phyloP scores from a whole-genome alignment of 2,329 filamentous ascomycete genomes.

The Xylogone sp. region DNA sequence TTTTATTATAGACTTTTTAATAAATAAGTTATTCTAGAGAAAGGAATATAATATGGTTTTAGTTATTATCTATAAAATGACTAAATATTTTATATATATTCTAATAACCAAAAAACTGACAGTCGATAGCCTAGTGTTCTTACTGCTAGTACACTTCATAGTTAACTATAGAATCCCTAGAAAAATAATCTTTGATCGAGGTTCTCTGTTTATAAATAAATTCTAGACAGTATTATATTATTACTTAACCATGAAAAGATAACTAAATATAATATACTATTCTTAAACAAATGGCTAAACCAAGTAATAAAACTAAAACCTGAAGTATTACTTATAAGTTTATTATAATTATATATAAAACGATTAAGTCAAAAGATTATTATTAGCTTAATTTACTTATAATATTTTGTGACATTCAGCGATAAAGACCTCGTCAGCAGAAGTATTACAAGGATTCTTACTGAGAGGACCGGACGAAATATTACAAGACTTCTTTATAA shows the following conservation, averaged over 20 bases:
- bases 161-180: neutral
- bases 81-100: neutral
- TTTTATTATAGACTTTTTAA: neutral
- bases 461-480: too few relatives aligned
- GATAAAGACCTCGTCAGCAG: neutral
- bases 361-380: neutral
- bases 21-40: neutral
- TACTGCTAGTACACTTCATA: neutral
- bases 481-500: too few relatives aligned
- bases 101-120: neutral
- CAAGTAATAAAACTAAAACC: neutral
- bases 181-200: neutral
- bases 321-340: neutral
- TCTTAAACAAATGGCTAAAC: neutral
- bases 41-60: neutral
- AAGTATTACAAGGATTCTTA: neutral
- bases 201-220: neutral
- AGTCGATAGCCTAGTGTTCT: neutral
- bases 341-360: neutral
- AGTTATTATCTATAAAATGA: neutral
- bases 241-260: neutral
- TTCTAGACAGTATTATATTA: neutral
- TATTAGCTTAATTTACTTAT: constrained; percentile 1
- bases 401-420: neutral
- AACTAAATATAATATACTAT: neutral